phyloP scores from a whole-genome alignment of 2,329 filamentous ascomycete genomes.

The Trichoderma sp. region DNA sequence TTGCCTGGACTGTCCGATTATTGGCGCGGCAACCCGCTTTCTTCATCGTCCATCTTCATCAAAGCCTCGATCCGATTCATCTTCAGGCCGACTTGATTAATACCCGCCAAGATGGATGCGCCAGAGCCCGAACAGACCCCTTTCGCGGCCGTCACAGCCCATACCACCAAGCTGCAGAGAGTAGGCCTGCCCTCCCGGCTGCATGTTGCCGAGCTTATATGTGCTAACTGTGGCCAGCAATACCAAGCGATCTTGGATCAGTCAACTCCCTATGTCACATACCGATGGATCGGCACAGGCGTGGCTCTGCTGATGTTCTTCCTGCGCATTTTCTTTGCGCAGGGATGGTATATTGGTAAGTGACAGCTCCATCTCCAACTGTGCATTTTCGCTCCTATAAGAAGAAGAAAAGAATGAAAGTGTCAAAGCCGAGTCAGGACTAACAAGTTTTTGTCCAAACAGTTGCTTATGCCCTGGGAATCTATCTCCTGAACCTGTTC shows the following conservation, averaged over 20 bases:
- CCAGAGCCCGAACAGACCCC: slow-evolving; percentile 87
- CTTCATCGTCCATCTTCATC: not conserved
- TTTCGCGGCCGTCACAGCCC: slow-evolving; percentile 85
- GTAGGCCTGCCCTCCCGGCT: slow-evolving; percentile 51
- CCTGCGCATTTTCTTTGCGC: slow-evolving; percentile 83
- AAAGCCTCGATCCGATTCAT: not conserved
- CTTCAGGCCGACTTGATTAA: not conserved
- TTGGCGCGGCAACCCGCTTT: slow-evolving; percentile 4
- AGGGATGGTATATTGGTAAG: slow-evolving; percentile 98
- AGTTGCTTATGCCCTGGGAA: slow-evolving; percentile 97
- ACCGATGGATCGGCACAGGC: slow-evolving; percentile 88
- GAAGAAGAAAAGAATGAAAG: not conserved
- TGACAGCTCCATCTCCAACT: not conserved
- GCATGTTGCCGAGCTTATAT: not conserved
- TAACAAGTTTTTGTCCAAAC: slow-evolving; percentile 16
- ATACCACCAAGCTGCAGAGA: slow-evolving; percentile 75
- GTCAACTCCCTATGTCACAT: slow-evolving; percentile 84
- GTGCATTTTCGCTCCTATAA: not conserved
- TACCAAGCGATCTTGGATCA: slow-evolving; percentile 95
- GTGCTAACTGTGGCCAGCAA: slow-evolving; percentile 59
- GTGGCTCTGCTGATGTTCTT: slow-evolving; percentile 79
- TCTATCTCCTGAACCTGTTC: slow-evolving; percentile 98
- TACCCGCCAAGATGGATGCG: slow-evolving; percentile 69
- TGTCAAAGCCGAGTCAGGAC: not conserved
- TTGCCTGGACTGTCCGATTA: not conserved